Evolutionary conservation across 805 yeast genomes (phyloP), one percentile per base, ranked within the genome.

Genomic region (Kodamaea sagamina): DNA sequence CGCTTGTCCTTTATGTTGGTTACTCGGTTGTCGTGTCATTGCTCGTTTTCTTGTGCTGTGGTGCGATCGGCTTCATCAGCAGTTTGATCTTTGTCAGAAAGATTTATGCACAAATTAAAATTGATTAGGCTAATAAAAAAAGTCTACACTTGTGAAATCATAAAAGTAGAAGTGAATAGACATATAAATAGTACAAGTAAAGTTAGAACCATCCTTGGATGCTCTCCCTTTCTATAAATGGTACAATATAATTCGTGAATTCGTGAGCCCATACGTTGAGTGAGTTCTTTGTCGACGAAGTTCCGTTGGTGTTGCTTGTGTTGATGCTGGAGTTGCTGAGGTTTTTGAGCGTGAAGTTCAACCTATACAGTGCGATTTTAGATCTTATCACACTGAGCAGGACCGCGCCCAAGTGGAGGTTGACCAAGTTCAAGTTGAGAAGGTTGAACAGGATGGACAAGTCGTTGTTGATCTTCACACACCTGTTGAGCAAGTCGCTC

Each of bases 71-170:
- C 1, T 88, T 87, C 68, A 47, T 87, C 36, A 77, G 89, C 50
- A 77, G 82, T 52, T 75, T 87, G 67, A 63, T 80, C 58, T 86
- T 93, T 59, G 82, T 89, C 39, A 76, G 87, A 62, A 81, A 70
- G 54, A 89, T 93, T 47, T 93, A 89, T 61, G 74, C 85, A 10
- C 83, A 89, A 46, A 86, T 93, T 57, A 92, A 90, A 67, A 84
- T 90, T 36, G 98, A 93, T 53, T 69, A 59, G 46, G 17, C 4
- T 17, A 38, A 29, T n/a, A 8, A 16, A 6, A 29, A n/a, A 29
- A 8, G 34, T 15, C 8, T 16, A 29, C 17, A 15, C 19, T 13
- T 16, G 15, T 13, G 17, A 19, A 37, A 13, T 19, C 26, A 6
- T 18, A 16, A 37, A 17, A 28, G 8, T 4, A 26, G 18, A 27